Conservation (phyloP, 805 yeast species). For the Hanseniaspora nectarophila region DNA sequence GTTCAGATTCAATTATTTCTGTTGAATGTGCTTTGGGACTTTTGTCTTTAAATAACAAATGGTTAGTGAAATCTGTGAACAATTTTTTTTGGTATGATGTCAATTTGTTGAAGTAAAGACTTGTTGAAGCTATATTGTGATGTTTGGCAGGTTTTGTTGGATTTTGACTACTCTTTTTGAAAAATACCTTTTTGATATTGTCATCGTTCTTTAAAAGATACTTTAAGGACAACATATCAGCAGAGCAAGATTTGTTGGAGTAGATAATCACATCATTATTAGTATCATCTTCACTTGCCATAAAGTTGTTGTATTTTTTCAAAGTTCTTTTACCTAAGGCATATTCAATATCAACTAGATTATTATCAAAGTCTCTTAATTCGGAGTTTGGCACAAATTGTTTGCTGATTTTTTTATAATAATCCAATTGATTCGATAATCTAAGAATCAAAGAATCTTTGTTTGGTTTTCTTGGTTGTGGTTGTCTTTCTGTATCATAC, state of each 20-base stretch:
- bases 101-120: not conserved
- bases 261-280: not conserved
- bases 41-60: too few relatives aligned
- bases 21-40: not conserved
- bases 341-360: not conserved
- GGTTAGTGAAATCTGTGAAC: not conserved
- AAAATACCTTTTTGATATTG: not conserved
- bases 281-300: not conserved
- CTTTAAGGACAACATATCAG: not conserved
- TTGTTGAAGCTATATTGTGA: not conserved
- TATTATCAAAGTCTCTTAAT: not conserved
- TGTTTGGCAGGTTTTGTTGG: not conserved
- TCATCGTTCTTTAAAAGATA: not conserved
- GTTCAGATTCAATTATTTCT: not conserved
- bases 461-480: slow-evolving; percentile 25
- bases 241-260: too few relatives aligned
- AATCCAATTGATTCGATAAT: slow-evolving; percentile 25
- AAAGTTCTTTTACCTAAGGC: slow-evolving; percentile 7
- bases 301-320: not conserved
- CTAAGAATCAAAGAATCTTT: slow-evolving; percentile 25
- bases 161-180: not conserved
- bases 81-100: not conserved
- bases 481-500: slow-evolving; percentile 26
- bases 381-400: not conserved
- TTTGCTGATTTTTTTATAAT: slow-evolving; percentile 24